Evolutionary conservation across 768 basidiomycete genomes (phyloP), one percentile per base, ranked within the genome.

Genomic region (Steccherinum ochraceum): DNA sequence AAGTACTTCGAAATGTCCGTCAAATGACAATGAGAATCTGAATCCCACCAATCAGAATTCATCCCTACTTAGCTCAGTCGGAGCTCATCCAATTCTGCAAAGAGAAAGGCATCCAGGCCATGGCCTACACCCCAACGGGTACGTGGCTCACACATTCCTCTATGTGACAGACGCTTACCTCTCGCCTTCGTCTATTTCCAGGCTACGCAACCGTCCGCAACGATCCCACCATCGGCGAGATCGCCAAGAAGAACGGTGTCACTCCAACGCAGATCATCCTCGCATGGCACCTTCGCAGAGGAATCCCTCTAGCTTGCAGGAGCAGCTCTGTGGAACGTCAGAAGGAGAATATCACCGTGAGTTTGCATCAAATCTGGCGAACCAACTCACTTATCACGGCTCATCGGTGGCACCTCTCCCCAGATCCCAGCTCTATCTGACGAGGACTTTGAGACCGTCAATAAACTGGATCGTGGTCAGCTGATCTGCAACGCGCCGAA

Each of bases 261-360:
- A 62, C 69, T 0, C 65, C 77, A 1, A 74, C 69, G 4, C 78
- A 80, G 59, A 62, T 82, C 25, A 70, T 72, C 24, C 61, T 81
- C 7, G 72, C 74, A 0, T 82, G 79, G 79, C 74, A 78, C 55
- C 42, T 79, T 30, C 67, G 71, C 16, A 63, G 77, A 20, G 72
- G 73, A 0, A 70, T 69, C 4, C 59, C 69, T 18, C 67, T 72
- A 4, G 65, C 79, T 3, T 76, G 79, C 2, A 78, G 76, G 65
- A 78, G 76, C 50, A 64, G 64, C n/a, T 69, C 78, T 51, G 58
- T 60, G 19, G 69, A 70, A 18, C 66, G 74, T 43, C 78, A 81
- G 63, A 73, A 70, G 58, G 72, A 74, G 52, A 81, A 81, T 53
- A 51, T 80, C 30, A 72, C 59, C 21, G 79, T 78, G 49, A 46